These are phyloP conservation scores for Hemerocallis citrina DNA, from an alignment of 106 monocot species.

Conservation along the genomic window DNA sequence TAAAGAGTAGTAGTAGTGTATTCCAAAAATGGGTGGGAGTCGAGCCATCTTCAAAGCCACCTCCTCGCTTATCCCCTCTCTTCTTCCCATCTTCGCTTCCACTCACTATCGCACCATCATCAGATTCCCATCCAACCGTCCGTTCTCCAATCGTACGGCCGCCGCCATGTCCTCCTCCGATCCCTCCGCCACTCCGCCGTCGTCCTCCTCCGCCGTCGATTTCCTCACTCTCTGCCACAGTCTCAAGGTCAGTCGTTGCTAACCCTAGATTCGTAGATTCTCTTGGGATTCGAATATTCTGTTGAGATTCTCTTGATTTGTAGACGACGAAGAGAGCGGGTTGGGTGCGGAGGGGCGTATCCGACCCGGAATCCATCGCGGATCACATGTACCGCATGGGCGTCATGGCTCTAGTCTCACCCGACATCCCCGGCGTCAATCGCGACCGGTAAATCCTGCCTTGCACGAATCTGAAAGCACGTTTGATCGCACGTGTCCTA, in stretches of 20 bases:
- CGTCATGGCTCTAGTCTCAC: constrained; percentile 70
- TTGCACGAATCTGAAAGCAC: not conserved
- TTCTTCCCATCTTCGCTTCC: not conserved
- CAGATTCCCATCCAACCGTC: not conserved
- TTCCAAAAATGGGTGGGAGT: not conserved
- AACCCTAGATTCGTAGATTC: not conserved
- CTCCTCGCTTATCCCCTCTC: not conserved
- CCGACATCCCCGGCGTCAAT: constrained; percentile 55
- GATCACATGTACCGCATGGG: constrained; percentile 99
- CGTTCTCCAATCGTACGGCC: constrained; percentile 15
- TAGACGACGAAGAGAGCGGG: constrained; percentile 93
- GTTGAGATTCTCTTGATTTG: not conserved
- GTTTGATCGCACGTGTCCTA: too few species aligned
- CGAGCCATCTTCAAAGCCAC: not conserved
- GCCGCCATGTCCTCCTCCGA: constrained; percentile 5
- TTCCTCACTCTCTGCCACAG: constrained; percentile 37
- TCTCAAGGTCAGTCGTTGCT: constrained; percentile 71
- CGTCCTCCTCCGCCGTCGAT: too few species aligned
- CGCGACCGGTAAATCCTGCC: constrained; percentile 85
- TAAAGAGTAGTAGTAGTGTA: not conserved
- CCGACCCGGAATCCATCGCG: constrained; percentile 83
- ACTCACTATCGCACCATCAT: too few species aligned
- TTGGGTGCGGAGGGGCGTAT: constrained; percentile 71
- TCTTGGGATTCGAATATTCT: not conserved
- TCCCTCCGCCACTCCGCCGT: too few species aligned